Conservation (phyloP, 2,329 filamentous ascomycete genomes). For the Cryphonectria radicalis region DNA sequence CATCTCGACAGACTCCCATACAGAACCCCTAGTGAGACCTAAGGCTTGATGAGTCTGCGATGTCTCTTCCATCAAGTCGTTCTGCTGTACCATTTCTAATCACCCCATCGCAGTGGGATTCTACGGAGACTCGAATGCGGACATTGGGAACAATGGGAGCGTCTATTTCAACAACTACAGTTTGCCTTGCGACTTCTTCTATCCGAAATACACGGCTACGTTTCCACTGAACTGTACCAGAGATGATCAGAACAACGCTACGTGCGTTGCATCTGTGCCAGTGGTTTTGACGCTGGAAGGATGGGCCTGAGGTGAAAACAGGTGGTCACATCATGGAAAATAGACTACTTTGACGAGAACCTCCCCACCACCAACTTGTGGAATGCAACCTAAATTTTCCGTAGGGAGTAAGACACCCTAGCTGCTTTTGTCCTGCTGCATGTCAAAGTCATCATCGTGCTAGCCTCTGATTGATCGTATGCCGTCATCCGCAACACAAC, state of each 20-base stretch:
- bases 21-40: not conserved
- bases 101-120: constrained; percentile 12
- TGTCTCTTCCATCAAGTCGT: not conserved
- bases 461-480: not conserved
- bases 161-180: constrained; percentile 16
- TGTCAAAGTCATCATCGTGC: not conserved
- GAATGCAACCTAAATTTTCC: not conserved
- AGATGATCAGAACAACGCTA: constrained; percentile 21
- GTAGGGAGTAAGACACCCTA: not conserved
- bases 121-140: constrained; percentile 18
- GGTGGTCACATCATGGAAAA: not conserved
- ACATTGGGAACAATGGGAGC: constrained; percentile 17
- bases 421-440: constrained; percentile 5
- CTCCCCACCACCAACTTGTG: not conserved
- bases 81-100: not conserved
- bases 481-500: not conserved
- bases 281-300: constrained; percentile 2
- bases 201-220: constrained; percentile 13
- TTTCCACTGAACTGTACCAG: constrained; percentile 16
- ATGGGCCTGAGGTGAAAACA: not conserved
- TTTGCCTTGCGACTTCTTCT: not conserved
- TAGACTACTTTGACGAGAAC: no score
- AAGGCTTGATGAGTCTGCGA: not conserved
- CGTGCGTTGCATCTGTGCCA: constrained; percentile 16
- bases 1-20: not conserved